Conservation (phyloP, 1,284 basidiomycete species). For the Thelephora terrestris region DNA sequence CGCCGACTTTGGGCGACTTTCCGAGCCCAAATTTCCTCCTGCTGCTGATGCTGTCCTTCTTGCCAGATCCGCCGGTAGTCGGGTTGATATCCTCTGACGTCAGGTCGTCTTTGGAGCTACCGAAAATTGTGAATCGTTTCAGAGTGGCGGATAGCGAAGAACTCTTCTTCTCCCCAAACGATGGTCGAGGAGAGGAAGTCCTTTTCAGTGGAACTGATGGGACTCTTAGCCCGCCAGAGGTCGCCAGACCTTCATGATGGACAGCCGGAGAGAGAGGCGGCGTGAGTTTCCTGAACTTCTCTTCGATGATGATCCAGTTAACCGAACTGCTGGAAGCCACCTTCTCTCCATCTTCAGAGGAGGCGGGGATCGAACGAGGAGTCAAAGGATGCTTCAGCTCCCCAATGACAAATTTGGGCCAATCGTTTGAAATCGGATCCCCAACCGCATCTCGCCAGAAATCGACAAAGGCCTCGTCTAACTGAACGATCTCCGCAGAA, state of each 20-base stretch:
- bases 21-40: constrained; percentile 20
- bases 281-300: constrained; percentile 33
- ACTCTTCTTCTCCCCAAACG: constrained; percentile 27
- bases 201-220: constrained; percentile 11
- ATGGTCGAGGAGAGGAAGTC: constrained; percentile 40
- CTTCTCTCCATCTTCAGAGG: neutral
- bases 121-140: constrained; percentile 54
- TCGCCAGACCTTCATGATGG: constrained; percentile 8
- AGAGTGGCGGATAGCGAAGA: constrained; percentile 33
- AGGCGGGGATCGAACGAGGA: neutral
- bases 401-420: constrained; percentile 60
- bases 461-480: constrained; percentile 71
- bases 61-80: constrained; percentile 8
- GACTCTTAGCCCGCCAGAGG: constrained; percentile 1
- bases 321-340: constrained; percentile 24
- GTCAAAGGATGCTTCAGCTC: constrained; percentile 37
- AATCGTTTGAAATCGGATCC: constrained; percentile 49
- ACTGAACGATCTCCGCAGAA: constrained; percentile 37
- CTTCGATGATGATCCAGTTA: constrained; percentile 58
- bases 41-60: constrained; percentile 15
- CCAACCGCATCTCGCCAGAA: constrained; percentile 65
- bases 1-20: constrained; percentile 37
- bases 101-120: constrained; percentile 14
- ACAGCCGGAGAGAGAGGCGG: constrained; percentile 20
- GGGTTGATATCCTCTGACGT: constrained; percentile 10